Evolutionary conservation across 108 stramenopile genomes (phyloP).

Genomic region (Pseudonitzschia delicatissima): DNA sequence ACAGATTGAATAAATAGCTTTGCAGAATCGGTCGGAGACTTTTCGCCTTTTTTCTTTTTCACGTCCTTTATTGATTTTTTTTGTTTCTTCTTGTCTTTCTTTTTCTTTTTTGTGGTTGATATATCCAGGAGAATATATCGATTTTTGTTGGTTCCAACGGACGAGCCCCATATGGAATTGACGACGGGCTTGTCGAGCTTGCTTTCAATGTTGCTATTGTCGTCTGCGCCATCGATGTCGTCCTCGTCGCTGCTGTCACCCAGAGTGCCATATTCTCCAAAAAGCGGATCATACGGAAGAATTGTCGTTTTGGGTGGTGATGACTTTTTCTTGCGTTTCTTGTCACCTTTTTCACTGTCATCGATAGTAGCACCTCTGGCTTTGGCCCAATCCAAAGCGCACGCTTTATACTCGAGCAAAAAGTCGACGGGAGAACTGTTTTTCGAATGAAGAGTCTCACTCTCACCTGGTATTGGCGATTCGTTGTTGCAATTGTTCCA

Average conservation of each 20-base stretch:
- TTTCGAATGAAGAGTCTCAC: not conserved
- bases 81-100: constrained; percentile 1
- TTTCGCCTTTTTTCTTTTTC: constrained; percentile 22
- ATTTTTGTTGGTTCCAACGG: constrained; percentile 28
- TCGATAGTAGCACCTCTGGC: not conserved
- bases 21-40: constrained; percentile 42
- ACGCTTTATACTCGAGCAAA: constrained; percentile 21
- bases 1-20: constrained; percentile 45
- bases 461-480: not conserved
- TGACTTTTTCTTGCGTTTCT: not conserved
- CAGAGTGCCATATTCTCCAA: constrained; percentile 48
- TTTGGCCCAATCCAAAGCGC: constrained; percentile 2
- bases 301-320: constrained; percentile 24
- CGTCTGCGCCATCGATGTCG: constrained; percentile 21
- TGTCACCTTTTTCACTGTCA: not conserved
- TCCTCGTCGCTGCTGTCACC: constrained; percentile 44
- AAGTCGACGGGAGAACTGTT: constrained; percentile 13
- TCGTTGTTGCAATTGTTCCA: constrained; percentile 9
- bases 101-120: constrained; percentile 26
- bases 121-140: constrained; percentile 26
- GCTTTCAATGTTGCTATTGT: constrained; percentile 3
- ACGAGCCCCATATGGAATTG: constrained; percentile 17
- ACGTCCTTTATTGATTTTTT: not conserved
- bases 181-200: constrained; percentile 22
- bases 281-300: constrained; percentile 58